Conservation (phyloP, 805 yeast species). For the Kluyveromyces starmeri region DNA sequence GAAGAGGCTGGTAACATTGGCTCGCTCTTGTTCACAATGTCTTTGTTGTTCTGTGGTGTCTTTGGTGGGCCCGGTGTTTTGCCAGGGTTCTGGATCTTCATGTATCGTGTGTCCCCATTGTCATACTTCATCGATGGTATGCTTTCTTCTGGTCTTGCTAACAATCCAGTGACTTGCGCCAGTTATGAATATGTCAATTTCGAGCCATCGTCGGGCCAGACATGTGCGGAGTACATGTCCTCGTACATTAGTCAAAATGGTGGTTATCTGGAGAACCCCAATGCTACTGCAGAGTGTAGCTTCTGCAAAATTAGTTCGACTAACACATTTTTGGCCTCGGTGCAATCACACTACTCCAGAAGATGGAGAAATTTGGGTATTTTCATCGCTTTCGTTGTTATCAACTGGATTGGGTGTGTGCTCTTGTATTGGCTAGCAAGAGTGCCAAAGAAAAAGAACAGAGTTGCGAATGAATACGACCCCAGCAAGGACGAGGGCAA, state of each 20-base stretch:
- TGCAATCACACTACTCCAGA: conserved; percentile 31
- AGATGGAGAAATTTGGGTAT: conserved; percentile 60
- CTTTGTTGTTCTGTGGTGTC: conserved; percentile 72
- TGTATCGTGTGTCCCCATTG: conserved; percentile 66
- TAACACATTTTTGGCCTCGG: conserved; percentile 44
- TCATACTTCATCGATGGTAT: conserved; percentile 55
- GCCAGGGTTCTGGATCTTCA: conserved; percentile 75
- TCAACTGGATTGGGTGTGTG: conserved; percentile 35
- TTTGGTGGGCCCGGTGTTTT: conserved; percentile 45
- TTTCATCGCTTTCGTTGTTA: conserved; percentile 41
- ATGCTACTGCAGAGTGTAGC: conserved; percentile 42
- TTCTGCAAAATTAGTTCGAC: conserved; percentile 51
- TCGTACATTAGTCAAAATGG: conserved; percentile 28
- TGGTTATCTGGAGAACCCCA: conserved; percentile 42
- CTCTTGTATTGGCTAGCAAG: conserved; percentile 56
- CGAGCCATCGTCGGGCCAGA: conserved; percentile 43
- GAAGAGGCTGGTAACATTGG: conserved; percentile 59
- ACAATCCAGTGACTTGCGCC: conserved; percentile 39
- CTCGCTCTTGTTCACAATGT: conserved; percentile 48
- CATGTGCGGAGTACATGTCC: conserved; percentile 49
- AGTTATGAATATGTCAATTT: conserved; percentile 39
- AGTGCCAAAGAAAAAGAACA: conserved; percentile 49
- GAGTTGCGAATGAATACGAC: conserved; percentile 10
- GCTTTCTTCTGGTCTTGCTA: conserved; percentile 48
- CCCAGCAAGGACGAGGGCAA: conserved; percentile 4